Evolutionary conservation across 768 basidiomycete genomes (phyloP).

Genomic region (Boletus rubroflammeus): DNA sequence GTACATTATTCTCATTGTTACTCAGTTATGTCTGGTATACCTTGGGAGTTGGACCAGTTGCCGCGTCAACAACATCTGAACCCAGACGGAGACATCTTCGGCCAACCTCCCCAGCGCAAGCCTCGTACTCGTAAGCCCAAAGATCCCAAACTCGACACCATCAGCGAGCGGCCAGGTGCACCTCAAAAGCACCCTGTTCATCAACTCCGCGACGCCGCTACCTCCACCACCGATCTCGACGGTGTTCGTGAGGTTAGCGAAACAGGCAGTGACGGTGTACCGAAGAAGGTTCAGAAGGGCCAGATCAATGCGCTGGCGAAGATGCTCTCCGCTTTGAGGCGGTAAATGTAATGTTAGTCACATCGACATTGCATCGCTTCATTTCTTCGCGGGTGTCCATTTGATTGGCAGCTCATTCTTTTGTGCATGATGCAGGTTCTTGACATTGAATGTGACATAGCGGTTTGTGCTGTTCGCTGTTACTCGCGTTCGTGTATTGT

Average conservation of each 20-base stretch:
- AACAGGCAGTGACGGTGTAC: slow-evolving; percentile 37
- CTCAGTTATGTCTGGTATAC: slow-evolving; percentile 72
- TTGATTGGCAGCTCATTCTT: slow-evolving; percentile 22
- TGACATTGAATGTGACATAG: slow-evolving; percentile 23
- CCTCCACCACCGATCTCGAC: slow-evolving; percentile 70
- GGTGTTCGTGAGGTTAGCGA: slow-evolving; percentile 28
- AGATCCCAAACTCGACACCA: slow-evolving; percentile 67
- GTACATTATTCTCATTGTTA: slow-evolving; percentile 1
- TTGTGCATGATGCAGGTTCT: slow-evolving; percentile 31
- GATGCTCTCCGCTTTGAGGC: slow-evolving; percentile 82
- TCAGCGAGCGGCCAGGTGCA: slow-evolving; percentile 60
- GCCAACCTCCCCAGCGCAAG: slow-evolving; percentile 54
- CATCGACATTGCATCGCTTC: slow-evolving; percentile 8
- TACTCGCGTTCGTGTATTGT: slow-evolving; percentile 47
- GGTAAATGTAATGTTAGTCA: slow-evolving; percentile 39
- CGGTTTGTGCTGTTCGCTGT: slow-evolving; percentile 30
- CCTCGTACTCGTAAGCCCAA: slow-evolving; percentile 64
- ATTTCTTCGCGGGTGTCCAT: neutral
- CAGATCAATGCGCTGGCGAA: slow-evolving; percentile 89
- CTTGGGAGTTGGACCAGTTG: slow-evolving; percentile 68
- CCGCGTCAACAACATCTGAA: slow-evolving; percentile 64
- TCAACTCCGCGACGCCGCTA: slow-evolving; percentile 58
- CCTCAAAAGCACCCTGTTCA: slow-evolving; percentile 45
- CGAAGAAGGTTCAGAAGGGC: slow-evolving; percentile 82
- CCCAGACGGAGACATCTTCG: slow-evolving; percentile 61